Base-by-base conservation (phyloP, 208 protist species). In the Leishmania major region DNA sequence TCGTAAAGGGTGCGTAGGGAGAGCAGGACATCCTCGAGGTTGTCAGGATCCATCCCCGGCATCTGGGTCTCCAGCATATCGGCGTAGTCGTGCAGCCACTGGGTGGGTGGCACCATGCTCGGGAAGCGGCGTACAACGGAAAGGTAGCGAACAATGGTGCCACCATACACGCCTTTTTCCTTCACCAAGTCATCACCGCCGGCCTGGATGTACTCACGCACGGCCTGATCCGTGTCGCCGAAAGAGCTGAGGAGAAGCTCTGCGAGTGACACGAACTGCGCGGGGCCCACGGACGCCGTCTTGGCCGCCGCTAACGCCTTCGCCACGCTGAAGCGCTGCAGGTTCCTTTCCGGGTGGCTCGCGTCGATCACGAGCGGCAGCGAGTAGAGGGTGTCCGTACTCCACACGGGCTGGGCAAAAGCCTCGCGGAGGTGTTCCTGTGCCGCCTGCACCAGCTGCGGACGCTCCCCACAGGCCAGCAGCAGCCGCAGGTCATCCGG, bases 251-350 rank as follows among this genome's bases (percentile, higher is more conserved):
- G 79, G 25, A 96, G 88, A 43, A 96, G 86, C 69, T 96, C 90
- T 43, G 89, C 87, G 3, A 97, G 82, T 1, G 86, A 90, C n/a
- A 94, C 90, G 77, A 96, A 97, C 81, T 92, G 91, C 72, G 90
- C 89, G 0, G 94, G 90, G 19, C 88, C 92, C 17, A 96, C 86
- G 19, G 92, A 90, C 35, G 87, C 86, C 15, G 85, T 70, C 72
- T 91, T 87, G 3, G 92, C 92, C 2, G 89, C 92, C 74, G 85
- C 85, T 53, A 97, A 69, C 22, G 92, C 94, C 86, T 94, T 96
- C 0, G 60, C 70, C 57, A 80, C 6, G 78, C 84, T 37, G 85
- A 82, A 59, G 66, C 31, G 49, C 59, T 76, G 75, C 67, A 75
- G 40, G 19, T 78, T 77, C 53, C 79, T 64, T 73, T 87, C 77